A percentile compares a stretch with the other conserved stretches of the same genome.
Evolutionary conservation across 352 stramenopile genomes (phyloP).

Genomic region (Peronosclerospora sorghi): DNA sequence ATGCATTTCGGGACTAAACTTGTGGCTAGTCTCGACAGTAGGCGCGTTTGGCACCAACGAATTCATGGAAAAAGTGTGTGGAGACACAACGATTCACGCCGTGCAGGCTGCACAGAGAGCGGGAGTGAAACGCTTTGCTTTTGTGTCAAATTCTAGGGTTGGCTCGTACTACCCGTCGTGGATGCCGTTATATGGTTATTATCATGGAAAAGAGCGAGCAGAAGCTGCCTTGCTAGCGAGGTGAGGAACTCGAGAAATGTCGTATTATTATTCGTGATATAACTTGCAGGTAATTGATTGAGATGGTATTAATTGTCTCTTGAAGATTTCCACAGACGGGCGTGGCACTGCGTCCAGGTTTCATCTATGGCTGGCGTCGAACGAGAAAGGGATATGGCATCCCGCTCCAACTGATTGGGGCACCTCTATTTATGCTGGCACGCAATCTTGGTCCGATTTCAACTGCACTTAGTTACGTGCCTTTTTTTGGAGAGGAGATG

Average conservation of each 20-base stretch:
- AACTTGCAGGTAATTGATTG: not conserved
- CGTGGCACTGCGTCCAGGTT: slow-evolving; percentile 77
- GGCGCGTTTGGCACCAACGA: slow-evolving; percentile 83
- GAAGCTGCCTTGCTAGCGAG: slow-evolving; percentile 58
- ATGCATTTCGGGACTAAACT: not conserved
- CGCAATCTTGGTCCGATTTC: slow-evolving; percentile 51
- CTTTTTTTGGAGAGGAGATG: slow-evolving; percentile 64
- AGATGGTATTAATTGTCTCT: not conserved
- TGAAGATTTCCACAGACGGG: slow-evolving; percentile 59
- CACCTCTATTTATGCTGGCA: slow-evolving; percentile 51
- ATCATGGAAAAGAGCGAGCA: slow-evolving; percentile 81
- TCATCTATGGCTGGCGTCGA: slow-evolving; percentile 82
- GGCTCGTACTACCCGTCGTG: slow-evolving; percentile 59
- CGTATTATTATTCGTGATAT: not conserved
- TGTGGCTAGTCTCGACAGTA: slow-evolving; percentile 61
- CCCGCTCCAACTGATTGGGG: slow-evolving; percentile 67
- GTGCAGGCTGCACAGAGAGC: slow-evolving; percentile 63
- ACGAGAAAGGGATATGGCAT: slow-evolving; percentile 47
- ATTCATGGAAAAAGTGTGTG: slow-evolving; percentile 84
- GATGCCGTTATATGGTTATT: slow-evolving; percentile 81
- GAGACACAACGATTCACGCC: slow-evolving; percentile 77
- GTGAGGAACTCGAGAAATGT: slow-evolving; percentile 10
- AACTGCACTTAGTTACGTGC: slow-evolving; percentile 37
- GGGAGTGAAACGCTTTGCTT: slow-evolving; percentile 76
- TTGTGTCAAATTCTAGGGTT: slow-evolving; percentile 88